A percentile compares a stretch with the other conserved stretches of the same genome.
These are phyloP conservation scores for Amanita polypyramis DNA, from an alignment of 768 basidiomycete genomes.

Conservation along the genomic window DNA sequence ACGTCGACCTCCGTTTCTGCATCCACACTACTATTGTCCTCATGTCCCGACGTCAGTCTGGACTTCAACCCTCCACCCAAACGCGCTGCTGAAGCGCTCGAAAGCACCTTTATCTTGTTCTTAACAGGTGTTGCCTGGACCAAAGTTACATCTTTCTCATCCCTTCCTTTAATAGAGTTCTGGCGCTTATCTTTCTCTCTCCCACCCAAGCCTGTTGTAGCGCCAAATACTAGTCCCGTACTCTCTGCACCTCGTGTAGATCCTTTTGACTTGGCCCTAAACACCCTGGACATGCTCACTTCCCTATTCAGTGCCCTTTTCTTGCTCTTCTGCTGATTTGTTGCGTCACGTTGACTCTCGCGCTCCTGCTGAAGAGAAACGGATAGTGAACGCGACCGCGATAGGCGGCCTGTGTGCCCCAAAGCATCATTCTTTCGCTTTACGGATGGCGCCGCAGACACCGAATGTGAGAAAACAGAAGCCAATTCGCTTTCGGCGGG, in stretches of 20 bases:
- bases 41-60: background rate
- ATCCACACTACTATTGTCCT: background rate
- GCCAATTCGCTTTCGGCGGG: background rate
- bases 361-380: slow-evolving; percentile 59
- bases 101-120: background rate
- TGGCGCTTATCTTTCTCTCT: background rate
- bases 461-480: background rate
- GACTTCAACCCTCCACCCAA: background rate
- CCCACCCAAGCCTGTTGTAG: background rate
- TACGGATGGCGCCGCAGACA: background rate
- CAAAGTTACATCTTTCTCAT: background rate
- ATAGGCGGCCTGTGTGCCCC: slow-evolving; percentile 14
- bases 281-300: slow-evolving; percentile 67
- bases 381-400: slow-evolving; percentile 55
- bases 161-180: background rate
- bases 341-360: slow-evolving; percentile 26
- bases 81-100: background rate
- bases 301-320: slow-evolving; percentile 55
- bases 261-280: slow-evolving; percentile 33
- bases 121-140: slow-evolving; percentile 5
- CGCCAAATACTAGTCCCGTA: background rate
- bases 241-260: slow-evolving; percentile 15
- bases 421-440: background rate
- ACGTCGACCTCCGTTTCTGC: background rate
- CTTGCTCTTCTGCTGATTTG: slow-evolving; percentile 24